Percentiles rank a stretch among this genome's conserved stretches.
Conservation (phyloP, 1,139 yeast species). For the Geotrichum restrictum region DNA sequence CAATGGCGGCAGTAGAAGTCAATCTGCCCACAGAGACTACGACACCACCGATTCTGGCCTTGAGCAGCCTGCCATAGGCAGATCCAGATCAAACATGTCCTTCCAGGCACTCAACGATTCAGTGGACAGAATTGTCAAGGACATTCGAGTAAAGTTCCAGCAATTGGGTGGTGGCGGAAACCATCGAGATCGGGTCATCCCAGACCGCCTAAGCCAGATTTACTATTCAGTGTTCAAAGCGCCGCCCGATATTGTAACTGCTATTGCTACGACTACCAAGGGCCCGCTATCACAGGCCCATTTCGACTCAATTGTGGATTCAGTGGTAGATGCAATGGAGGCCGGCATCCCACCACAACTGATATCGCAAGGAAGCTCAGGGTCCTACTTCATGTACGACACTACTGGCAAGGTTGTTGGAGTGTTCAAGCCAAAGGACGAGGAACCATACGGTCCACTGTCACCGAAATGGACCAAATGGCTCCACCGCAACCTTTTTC, state of each 20-base stretch:
- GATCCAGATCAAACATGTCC: conserved; percentile 14
- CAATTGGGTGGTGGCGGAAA: conserved; percentile 3
- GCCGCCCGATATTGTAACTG: conserved; percentile 29
- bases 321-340: conserved; percentile 46
- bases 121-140: conserved; percentile 18
- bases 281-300: conserved; percentile 37
- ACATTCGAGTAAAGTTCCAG: conserved; percentile 12
- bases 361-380: conserved; percentile 65
- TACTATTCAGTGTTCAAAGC: conserved; percentile 54
- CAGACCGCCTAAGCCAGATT: conserved; percentile 34
- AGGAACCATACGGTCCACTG: conserved; percentile 75
- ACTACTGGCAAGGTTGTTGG: conserved; percentile 44
- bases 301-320: conserved; percentile 43
- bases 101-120: conserved; percentile 15
- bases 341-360: conserved; percentile 47
- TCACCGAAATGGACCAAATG: conserved; percentile 81
- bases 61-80: not conserved
- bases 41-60: not conserved
- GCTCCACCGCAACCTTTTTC: conserved; percentile 70
- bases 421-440: conserved; percentile 75
- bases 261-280: conserved; percentile 19
- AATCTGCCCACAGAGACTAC: not conserved
- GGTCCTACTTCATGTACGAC: conserved; percentile 59
- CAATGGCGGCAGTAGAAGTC: not conserved
- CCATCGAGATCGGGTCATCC: conserved; percentile 6